Evolutionary conservation across 2,329 filamentous ascomycete genomes (phyloP), one percentile per base, ranked within the genome.

Genomic region (Hypoxylon sp.): DNA sequence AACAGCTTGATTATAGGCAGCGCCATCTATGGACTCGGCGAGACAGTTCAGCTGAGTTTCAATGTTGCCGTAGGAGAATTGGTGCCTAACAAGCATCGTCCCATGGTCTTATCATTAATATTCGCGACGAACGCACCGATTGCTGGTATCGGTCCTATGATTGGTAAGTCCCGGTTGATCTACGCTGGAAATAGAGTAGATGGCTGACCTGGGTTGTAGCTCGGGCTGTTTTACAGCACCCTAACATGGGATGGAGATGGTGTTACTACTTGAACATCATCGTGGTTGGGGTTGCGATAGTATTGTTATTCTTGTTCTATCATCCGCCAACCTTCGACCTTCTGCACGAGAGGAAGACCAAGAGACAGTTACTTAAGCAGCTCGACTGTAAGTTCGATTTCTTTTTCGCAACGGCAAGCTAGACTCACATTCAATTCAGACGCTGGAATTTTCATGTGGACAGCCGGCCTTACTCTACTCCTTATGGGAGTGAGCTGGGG

Each of bases 401-500:
- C 33, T 13, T n/a, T 31, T 42, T 47, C 5, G 11, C 1, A 14
- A 4, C 26, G 11, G 13, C 0, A 19, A 26, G 8, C 11, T 13
- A 44, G 31, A 8, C 63, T 64, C 8, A 67, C 17, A 10, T 5
- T 10, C 3, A 3, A 52, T 47, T 22, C n/a, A 70, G 67, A 82
- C 72, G 53, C 82, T 37, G 83, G 83, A 3, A 81, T 83, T 39
- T 78, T 83, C 70, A 77, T 85, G 42, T 85, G 81, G 77, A 81
- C 80, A 8, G 79, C 79, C 4, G 82, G 83, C 3, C 80, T 84
- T 1, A 81, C 81, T 4, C 75, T 85, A 0, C 80, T 85, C 60
- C 75, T 85, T 8, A 81, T 85, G 68, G 83, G 83, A 4, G 76
- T 85, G 59, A 83, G 81, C 24, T 84, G 81, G 75, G 82, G 82